Evolutionary conservation across 305 asterid species (phyloP).

Genomic region (Fraxinus latifolia): DNA sequence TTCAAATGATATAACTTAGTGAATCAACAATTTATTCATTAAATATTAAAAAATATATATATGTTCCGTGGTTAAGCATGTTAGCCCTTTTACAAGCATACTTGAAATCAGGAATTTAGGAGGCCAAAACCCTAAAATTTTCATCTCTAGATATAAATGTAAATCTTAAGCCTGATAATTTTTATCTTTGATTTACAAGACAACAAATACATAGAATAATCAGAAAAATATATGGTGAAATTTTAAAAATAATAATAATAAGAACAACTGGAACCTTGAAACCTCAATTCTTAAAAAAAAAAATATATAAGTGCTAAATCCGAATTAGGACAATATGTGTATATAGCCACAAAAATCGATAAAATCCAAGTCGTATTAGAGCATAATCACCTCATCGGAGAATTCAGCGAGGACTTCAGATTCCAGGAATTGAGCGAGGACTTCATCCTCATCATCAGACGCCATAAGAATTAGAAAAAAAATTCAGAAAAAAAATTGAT

Average conservation of each 20-base stretch:
- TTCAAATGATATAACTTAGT: neutral
- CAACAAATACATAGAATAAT: neutral
- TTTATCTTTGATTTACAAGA: neutral
- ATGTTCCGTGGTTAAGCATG: neutral
- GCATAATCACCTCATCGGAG: slow-evolving; percentile 59
- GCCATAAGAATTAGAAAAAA: slow-evolving; percentile 43
- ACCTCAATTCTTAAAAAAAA: neutral
- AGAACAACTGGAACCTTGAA: neutral
- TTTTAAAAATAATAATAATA: neutral
- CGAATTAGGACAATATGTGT: neutral
- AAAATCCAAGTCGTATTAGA: neutral
- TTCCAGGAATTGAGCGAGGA: slow-evolving; percentile 80
- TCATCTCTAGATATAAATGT: neutral
- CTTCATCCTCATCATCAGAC: slow-evolving; percentile 81
- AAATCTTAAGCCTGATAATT: neutral
- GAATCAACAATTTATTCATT: neutral
- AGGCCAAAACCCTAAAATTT: neutral
- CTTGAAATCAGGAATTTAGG: neutral
- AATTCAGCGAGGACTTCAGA: slow-evolving; percentile 64
- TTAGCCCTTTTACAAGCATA: neutral
- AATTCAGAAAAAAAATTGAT: neutral
- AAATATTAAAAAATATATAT: neutral
- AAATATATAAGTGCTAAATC: neutral
- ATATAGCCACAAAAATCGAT: neutral
- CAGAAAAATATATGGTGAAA: neutral